Base-by-base conservation (phyloP, 169 alveolate species). In the Plasmodium fragile region DNA sequence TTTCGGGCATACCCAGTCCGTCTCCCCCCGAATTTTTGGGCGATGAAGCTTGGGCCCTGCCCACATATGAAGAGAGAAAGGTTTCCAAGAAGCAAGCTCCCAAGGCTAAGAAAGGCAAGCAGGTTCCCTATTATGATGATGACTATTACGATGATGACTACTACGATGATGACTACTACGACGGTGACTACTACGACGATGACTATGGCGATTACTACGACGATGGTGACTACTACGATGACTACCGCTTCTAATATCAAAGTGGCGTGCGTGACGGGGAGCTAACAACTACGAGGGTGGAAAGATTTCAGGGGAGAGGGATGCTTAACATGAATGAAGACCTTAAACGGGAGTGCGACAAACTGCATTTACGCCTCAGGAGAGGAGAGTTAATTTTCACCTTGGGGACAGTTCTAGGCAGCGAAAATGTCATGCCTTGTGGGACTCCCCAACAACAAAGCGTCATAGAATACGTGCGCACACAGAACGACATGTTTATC, bases 1-100 rank as follows among this genome's bases (percentile, higher is more conserved):
- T 87, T 53, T 36, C 87, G 16, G 73, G 82, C 18, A 13, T 53
- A 0, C 52, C 79, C 39, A 79, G 82, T 52, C 93, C 93, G 28
- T 77, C 93, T 4, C 93, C 93, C 6, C 90, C 87, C 65, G 18
- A 69, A 75, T 87, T 87, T 78, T 87, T 87, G 70, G 89, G 90
- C 0, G 80, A 87, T 39, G 82, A 87, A 43, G 53, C 70, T 7
- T 53, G 82, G 34, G 13, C 13, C 5, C 79, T 87, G 16, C 81
- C 89, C 49, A 78, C 79, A 10, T 78, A 87, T 45, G 52, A 53
- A 18, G 82, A 55, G 49, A 79, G 93, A 59, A 75, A 16, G 55
- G 53, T 49, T 80, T 28, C 55, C 59, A 49, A 30, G 32, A 11
- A 32, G 30, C 55, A n/a, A 25, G 8, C 78, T 11, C 34, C 34